Evolutionary conservation across 495 filamentous ascomycete genomes (phyloP).

Genomic region (Beverwykella pulmonaria): DNA sequence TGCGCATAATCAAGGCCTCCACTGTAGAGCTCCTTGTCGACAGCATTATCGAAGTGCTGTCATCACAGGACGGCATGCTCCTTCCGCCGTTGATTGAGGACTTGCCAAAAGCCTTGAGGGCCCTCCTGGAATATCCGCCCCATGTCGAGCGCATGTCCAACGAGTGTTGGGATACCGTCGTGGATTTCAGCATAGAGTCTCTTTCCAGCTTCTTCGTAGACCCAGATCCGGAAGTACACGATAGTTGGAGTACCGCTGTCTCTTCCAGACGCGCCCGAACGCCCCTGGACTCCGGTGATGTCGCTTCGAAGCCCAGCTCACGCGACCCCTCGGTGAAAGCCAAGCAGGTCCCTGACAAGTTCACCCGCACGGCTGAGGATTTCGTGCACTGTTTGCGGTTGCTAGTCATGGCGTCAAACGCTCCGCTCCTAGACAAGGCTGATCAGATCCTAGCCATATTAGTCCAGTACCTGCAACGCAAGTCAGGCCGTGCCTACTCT

Average conservation of each 20-base stretch:
- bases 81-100: slow-evolving; percentile 72
- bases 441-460: slow-evolving; percentile 61
- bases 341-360: slow-evolving; percentile 22
- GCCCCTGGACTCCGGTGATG: slow-evolving; percentile 22
- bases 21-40: slow-evolving; percentile 76
- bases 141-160: slow-evolving; percentile 75
- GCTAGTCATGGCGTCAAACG: slow-evolving; percentile 69
- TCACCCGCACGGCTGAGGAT: slow-evolving; percentile 51
- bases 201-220: slow-evolving; percentile 41
- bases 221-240: slow-evolving; percentile 3
- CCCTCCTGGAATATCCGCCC: slow-evolving; percentile 69
- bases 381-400: slow-evolving; percentile 67
- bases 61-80: slow-evolving; percentile 62
- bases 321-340: slow-evolving; percentile 1
- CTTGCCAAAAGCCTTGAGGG: slow-evolving; percentile 74
- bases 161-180: slow-evolving; percentile 67
- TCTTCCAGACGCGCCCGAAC: slow-evolving; percentile 24
- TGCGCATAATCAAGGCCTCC: slow-evolving; percentile 69
- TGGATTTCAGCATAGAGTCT: slow-evolving; percentile 67
- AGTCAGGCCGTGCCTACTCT: slow-evolving; percentile 62
- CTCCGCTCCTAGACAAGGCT: slow-evolving; percentile 64
- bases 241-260: slow-evolving; percentile 31
- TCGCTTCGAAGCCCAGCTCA: slow-evolving; percentile 4
- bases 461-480: slow-evolving; percentile 64
- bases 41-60: slow-evolving; percentile 77